Conservation (phyloP, 1,284 basidiomycete genomes). For the Cerioporus squamosus region DNA sequence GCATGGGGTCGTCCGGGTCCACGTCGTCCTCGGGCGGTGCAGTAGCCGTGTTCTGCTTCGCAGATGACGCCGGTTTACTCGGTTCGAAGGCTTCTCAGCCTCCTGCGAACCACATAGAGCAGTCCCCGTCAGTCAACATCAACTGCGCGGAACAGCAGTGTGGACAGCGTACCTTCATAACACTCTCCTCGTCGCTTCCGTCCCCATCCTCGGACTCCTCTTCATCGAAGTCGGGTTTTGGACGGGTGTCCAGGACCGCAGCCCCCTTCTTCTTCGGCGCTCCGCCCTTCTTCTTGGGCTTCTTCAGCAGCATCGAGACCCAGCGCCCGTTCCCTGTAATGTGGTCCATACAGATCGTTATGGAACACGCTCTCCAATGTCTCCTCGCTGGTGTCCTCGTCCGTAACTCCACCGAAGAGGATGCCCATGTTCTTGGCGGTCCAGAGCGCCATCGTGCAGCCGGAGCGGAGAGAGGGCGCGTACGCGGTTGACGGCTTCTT, state of each 20-base stretch:
- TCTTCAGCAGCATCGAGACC: conserved; percentile 77
- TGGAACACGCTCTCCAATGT: conserved; percentile 85
- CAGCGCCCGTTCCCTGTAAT: conserved; percentile 80
- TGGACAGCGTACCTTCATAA: neutral
- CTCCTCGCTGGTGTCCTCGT: conserved; percentile 89
- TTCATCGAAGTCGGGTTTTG: conserved; percentile 38
- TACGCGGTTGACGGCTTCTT: conserved; percentile 78
- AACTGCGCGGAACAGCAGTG: neutral
- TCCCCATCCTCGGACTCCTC: conserved; percentile 38
- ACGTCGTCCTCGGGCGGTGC: conserved; percentile 36
- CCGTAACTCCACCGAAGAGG: conserved; percentile 91
- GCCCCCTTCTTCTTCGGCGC: conserved; percentile 42
- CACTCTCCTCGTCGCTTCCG: conserved; percentile 29
- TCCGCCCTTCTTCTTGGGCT: conserved; percentile 56
- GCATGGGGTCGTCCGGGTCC: conserved; percentile 74
- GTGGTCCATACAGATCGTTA: conserved; percentile 83
- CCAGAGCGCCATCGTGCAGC: conserved; percentile 89
- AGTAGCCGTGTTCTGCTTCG: neutral
- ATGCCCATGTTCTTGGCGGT: conserved; percentile 70
- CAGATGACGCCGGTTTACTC: neutral
- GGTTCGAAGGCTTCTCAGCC: conserved; percentile 11
- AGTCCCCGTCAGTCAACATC: neutral
- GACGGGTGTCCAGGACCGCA: conserved; percentile 15
- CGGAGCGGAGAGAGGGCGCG: conserved; percentile 73
- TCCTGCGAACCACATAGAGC: neutral